Base-by-base conservation (phyloP, 352 stramenopile genomes). In the Phytophthora cryptogea region DNA sequence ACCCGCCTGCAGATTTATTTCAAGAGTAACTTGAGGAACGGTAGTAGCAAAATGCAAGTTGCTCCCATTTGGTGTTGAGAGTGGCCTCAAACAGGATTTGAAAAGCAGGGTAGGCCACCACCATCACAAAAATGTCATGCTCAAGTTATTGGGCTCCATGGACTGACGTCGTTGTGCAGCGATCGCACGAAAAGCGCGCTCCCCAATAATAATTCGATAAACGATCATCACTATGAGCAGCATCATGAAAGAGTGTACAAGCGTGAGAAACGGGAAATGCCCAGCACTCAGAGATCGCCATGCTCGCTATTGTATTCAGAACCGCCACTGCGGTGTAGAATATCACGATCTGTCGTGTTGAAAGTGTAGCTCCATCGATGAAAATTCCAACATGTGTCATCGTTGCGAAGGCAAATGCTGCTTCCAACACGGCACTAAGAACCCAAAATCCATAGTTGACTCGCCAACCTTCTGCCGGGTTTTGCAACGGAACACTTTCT, bases 261-360 rank as follows among this genome's bases (percentile, higher is more conserved):
- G 17, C 2, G 31, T 43, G n/a, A 43, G 5, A 17, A 54, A 54
- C 8, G 46, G 32, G 20, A 54, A 54, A 54, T 17, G 26, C 13
- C 46, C 32, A 54, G 9, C 8, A 32, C 2, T 16, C 46, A 20
- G 46, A n/a, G 10, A 54, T 31, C 9, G 4, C 31, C 46, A 54
- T 54, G 20, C 20, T 8, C 8, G 5, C 17, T 33, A 14, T 17
- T 11, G 16, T 27, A 4, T 7, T 42, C 16, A 41, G 31, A 32
- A 17, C 10, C 7, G 28, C 11, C 2, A 16, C 33, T 13, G 7
- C 7, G 33, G 32, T 39, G 14, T 31, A 53, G 26, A 53, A 53
- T 17, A 42, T 16, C 11, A 53, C 16, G 31, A 53, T 14, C 32
- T 53, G n/a, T 20, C 31, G 30, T 23, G 46, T 27, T 3, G 46